Base-by-base conservation (phyloP, 1,284 basidiomycete species). In the Ceratobasidium sp. region DNA sequence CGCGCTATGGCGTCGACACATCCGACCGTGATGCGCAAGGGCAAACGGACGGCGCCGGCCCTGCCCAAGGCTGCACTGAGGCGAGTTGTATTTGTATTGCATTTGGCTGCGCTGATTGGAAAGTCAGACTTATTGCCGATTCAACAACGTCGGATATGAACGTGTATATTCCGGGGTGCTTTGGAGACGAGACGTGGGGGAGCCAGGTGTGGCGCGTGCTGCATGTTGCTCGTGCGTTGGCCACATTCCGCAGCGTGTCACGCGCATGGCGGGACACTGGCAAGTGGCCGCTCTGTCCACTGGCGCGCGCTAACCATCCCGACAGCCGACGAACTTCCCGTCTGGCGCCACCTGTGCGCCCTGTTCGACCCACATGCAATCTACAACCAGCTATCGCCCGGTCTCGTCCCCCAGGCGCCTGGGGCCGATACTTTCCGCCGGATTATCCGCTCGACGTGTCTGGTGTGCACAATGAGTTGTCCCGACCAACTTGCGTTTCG, bases 11-110 rank as follows among this genome's bases (percentile, higher is more conserved):
- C 56, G 40, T 40, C 42, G 56, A 60, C 56, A 40, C n/a, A n/a
- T n/a, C n/a, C n/a, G n/a, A 40, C 10, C 38, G 38, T 8, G 43
- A 62, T 62, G 58, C 58, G 58, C 58, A 62, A 62, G 58, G 58
- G 58, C 58, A 62, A 62, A 34, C 58, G 58, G 10, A 62, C 56
- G 25, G 22, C 58, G 10, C 35, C 20, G 58, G 58, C 20, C 20
- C 32, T 62, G 20, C 45, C 58, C 6, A 6, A 8, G 29, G 32
- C 47, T n/a, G 58, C 58, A 15, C 27, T 62, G 15, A 29, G 58
- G 58, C 50, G 34, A 29, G 58, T 38, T n/a, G n/a, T n/a, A n/a
- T n/a, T n/a, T n/a, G 34, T 15, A 20, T 38, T 15, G 31, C 55
- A n/a, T 15, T 4, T 22, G 47, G 27, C 13, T 13, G 40, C 17